Evolutionary conservation across 2,329 filamentous ascomycete genomes (phyloP).

Genomic region (Raffaelea deltoideospora): DNA sequence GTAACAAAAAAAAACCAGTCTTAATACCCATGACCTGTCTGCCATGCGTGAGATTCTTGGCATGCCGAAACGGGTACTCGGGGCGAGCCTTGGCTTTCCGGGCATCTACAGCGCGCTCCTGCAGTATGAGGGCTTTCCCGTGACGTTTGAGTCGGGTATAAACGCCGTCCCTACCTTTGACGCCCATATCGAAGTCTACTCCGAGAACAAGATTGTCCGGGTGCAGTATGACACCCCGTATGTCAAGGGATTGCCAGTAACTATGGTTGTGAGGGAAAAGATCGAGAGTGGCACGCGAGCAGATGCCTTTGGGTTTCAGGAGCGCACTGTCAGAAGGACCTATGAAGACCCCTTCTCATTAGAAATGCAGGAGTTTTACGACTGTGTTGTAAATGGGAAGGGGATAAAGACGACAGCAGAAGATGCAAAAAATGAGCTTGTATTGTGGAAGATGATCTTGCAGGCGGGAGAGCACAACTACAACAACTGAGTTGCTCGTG

Average conservation of each 20-base stretch:
- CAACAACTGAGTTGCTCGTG: no score
- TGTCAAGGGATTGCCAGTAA: conserved; percentile 37
- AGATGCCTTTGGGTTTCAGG: conserved; percentile 21
- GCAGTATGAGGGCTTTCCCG: conserved; percentile 29
- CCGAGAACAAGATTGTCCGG: conserved; percentile 34
- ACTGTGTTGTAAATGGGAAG: conserved; percentile 11
- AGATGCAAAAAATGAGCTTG: conserved; percentile 17
- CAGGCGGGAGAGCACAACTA: conserved; percentile 5
- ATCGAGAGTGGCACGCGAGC: not conserved
- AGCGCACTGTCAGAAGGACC: conserved; percentile 23
- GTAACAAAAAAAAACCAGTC: no score
- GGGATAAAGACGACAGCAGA: conserved; percentile 14
- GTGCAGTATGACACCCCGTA: conserved; percentile 43
- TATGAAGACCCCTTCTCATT: conserved; percentile 27
- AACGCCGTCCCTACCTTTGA: conserved; percentile 37
- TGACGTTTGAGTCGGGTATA: conserved; percentile 42
- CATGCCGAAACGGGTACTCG: conserved; percentile 24
- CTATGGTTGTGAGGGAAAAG: conserved; percentile 29
- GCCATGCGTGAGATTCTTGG: conserved; percentile 39
- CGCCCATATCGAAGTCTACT: conserved; percentile 36
- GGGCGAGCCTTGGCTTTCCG: conserved; percentile 20
- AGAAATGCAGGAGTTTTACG: conserved; percentile 20
- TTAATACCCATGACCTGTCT: conserved; percentile 39
- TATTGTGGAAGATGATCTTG: conserved; percentile 17
- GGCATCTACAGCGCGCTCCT: conserved; percentile 25